phyloP scores from a whole-genome alignment of 2,329 filamentous ascomycete species.

The Metarhizium humberi region DNA sequence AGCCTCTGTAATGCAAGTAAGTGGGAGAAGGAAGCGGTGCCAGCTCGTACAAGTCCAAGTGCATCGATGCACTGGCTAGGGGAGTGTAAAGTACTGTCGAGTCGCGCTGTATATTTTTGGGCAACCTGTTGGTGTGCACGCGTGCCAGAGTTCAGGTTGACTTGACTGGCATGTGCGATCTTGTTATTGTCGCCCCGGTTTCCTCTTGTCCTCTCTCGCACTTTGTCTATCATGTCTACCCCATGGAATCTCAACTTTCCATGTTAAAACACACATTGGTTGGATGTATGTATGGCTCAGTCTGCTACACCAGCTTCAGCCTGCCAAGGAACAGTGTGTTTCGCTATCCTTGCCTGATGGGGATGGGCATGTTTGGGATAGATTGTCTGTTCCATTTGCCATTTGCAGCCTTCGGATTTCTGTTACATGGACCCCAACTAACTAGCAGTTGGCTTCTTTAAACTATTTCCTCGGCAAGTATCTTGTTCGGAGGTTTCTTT shows the following conservation, averaged over 20 bases:
- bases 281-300: not conserved
- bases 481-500: too few relatives aligned
- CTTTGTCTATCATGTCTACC: too few relatives aligned
- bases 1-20: not conserved
- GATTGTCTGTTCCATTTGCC: not conserved
- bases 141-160: too few relatives aligned
- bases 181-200: too few relatives aligned
- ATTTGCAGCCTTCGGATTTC: not conserved
- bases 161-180: too few relatives aligned
- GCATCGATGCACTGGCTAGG: not conserved
- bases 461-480: too few relatives aligned
- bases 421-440: not conserved
- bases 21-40: not conserved
- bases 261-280: too few relatives aligned
- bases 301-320: not conserved
- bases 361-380: not conserved
- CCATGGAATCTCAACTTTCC: not conserved
- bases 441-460: too few relatives aligned
- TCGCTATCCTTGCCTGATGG: not conserved
- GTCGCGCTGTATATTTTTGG: not conserved
- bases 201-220: too few relatives aligned
- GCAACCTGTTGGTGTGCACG: too few relatives aligned
- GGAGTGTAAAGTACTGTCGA: not conserved
- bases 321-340: not conserved
- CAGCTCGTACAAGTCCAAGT: not conserved